Percentiles rank a stretch among this genome's conserved stretches.
These are phyloP conservation scores for Akanthomyces dipterigenus DNA, from an alignment of 2,329 filamentous ascomycete genomes.

Conservation along the genomic window DNA sequence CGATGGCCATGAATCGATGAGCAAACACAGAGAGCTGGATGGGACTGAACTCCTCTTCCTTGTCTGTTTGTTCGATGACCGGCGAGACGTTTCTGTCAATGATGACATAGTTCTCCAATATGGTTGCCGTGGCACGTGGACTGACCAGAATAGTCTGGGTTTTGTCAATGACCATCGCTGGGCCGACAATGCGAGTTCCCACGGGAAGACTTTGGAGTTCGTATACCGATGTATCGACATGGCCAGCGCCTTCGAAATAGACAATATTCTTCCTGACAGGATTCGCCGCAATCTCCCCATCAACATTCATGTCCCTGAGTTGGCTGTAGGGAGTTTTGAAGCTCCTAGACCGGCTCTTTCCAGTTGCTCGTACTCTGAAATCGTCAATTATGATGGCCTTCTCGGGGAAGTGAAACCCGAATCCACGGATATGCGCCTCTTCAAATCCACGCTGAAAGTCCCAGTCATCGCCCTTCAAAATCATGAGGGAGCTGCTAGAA, in stretches of 20 bases:
- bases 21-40: conserved; percentile 72
- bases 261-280: conserved; percentile 16
- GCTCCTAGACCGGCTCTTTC: conserved; percentile 15
- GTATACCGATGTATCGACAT: conserved; percentile 21
- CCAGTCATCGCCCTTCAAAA: conserved; percentile 22
- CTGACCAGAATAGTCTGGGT: conserved; percentile 70
- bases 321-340: conserved; percentile 18
- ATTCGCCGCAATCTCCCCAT: conserved; percentile 10
- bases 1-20: conserved; percentile 77
- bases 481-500: conserved; percentile 35
- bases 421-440: conserved; percentile 66
- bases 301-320: conserved; percentile 14
- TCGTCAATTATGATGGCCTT: conserved; percentile 37
- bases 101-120: conserved; percentile 30
- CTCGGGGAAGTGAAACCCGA: conserved; percentile 56
- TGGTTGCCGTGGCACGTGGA: conserved; percentile 24
- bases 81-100: conserved; percentile 20
- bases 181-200: conserved; percentile 20
- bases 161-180: conserved; percentile 55
- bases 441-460: conserved; percentile 18
- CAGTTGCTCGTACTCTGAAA: conserved; percentile 34
- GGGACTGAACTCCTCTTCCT: conserved; percentile 32
- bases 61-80: background rate
- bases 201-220: conserved; percentile 18
- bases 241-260: conserved; percentile 18